Percentiles rank a stretch among this genome's conserved stretches.
phyloP scores from a whole-genome alignment of 148 eudicot genomes.

The Selenicereus undatus region DNA sequence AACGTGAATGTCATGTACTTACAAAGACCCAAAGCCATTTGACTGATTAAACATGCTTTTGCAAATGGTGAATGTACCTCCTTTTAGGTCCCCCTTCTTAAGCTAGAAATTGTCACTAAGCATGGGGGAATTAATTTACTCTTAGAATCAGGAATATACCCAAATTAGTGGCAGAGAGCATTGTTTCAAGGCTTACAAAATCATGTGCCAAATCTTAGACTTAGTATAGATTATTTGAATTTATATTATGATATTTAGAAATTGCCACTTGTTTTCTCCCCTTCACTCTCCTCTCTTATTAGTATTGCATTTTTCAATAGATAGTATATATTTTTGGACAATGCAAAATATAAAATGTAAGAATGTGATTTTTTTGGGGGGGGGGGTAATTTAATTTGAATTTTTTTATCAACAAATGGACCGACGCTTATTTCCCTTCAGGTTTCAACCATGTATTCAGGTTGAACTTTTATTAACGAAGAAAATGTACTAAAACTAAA shows the following conservation, averaged over 20 bases:
- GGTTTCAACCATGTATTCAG: too few species aligned
- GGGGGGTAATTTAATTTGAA: too few species aligned
- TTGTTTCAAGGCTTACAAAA: background rate
- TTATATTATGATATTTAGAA: background rate
- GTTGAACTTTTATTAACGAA: too few species aligned
- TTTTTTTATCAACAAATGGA: too few species aligned
- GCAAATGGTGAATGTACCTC: slow-evolving; percentile 11
- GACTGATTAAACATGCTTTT: slow-evolving; percentile 23
- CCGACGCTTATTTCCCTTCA: too few species aligned
- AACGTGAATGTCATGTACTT: slow-evolving; percentile 13
- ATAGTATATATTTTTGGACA: too few species aligned
- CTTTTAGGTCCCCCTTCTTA: background rate
- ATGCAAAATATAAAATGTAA: too few species aligned
- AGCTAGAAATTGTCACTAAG: background rate
- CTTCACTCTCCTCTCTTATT: background rate
- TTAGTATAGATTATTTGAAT: background rate
- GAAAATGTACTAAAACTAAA: too few species aligned
- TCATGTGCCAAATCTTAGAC: background rate
- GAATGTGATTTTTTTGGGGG: too few species aligned
- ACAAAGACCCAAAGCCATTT: background rate
- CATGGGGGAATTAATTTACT: background rate
- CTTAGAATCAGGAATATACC: slow-evolving; percentile 21
- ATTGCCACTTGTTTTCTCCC: background rate
- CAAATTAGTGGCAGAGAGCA: slow-evolving; percentile 21
- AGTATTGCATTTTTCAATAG: background rate